Evolutionary conservation across 2,329 filamentous ascomycete species (phyloP), one percentile per base, ranked within the genome.

Genomic region (Stromatinia cepivora): DNA sequence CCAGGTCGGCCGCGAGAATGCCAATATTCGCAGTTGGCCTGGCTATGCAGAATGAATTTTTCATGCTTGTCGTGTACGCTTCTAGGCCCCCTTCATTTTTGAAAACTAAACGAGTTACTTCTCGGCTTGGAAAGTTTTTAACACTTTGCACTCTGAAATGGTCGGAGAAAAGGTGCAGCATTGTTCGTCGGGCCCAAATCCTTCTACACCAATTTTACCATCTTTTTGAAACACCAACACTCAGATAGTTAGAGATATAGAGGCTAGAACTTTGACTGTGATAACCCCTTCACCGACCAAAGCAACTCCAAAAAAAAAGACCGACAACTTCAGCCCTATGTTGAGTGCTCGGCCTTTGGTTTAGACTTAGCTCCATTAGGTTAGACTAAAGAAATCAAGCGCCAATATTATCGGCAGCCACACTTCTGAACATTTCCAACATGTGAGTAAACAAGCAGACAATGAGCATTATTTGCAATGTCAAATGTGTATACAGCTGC

Each of bases 211-310:
- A 34, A 36, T 13, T 9, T 25, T 34, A 20, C 13, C n/a, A 57
- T 34, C 2, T n/a, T 46, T 42, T 31, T 66, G 52, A 66, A 66
- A 66, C 64, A 57, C 64, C 64, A 66, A 66, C 64, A 17, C 25
- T 54, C 25, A 56, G 34, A 22, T 7, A 36, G 2, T 42, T 17
- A 42, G 56, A 39, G 8, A 0, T 17, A 15, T 20, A 39, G 22
- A 58, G 28, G 36, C 17, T 36, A 25, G n/a, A 57, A 57, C 17
- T 28, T 57, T 46, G 52, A 28, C 22, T 22, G 11, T 22, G 64
- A 66, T 48, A 57, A 57, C 64, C 52, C 45, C 39, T 25, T 66
- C 22, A 45, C 39, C n/a, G 52, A 57, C 52, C 63, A 56, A 42
- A 57, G 39, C 25, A 22, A 57, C 22, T 39, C n/a, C 39, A 17